These are phyloP conservation scores for Epicoccum nigrum DNA, from an alignment of 2,329 filamentous ascomycete species.

Conservation along the genomic window DNA sequence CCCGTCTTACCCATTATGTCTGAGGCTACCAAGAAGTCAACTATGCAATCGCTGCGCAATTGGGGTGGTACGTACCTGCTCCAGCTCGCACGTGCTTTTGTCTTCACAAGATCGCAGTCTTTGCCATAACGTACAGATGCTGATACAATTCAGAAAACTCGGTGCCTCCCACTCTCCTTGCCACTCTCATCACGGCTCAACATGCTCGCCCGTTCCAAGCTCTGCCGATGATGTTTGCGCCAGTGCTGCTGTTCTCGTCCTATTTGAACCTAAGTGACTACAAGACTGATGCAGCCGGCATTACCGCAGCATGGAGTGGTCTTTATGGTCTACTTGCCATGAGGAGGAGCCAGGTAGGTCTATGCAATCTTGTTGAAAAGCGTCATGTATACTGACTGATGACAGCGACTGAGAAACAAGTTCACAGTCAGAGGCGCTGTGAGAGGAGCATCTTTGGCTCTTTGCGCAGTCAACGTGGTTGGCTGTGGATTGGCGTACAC, in stretches of 20 bases:
- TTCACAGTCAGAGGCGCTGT: conserved; percentile 59
- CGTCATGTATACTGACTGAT: not conserved
- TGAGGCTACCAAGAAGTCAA: conserved; percentile 43
- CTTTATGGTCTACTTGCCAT: conserved; percentile 68
- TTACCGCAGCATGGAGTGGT: conserved; percentile 69
- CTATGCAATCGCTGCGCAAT: conserved; percentile 54
- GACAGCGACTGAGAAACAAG: conserved; percentile 52
- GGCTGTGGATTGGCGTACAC: conserved; percentile 60
- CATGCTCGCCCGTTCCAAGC: conserved; percentile 70
- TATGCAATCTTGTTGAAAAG: not conserved
- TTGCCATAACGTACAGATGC: not conserved
- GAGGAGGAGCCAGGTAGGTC: conserved; percentile 58
- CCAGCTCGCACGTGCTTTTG: conserved; percentile 27
- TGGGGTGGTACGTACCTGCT: conserved; percentile 57
- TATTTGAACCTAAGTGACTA: conserved; percentile 69
- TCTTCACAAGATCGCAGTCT: not conserved
- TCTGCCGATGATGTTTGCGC: conserved; percentile 71
- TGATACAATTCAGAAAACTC: conserved; percentile 60
- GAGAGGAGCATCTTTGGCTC: conserved; percentile 58
- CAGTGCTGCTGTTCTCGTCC: conserved; percentile 68
- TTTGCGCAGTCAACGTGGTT: conserved; percentile 59
- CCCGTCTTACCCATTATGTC: not conserved
- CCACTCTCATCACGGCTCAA: conserved; percentile 69
- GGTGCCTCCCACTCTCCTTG: conserved; percentile 68
- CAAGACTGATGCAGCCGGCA: conserved; percentile 67